Evolutionary conservation across 257 asterid genomes (phyloP).

Genomic region (Nicotiana otophora): DNA sequence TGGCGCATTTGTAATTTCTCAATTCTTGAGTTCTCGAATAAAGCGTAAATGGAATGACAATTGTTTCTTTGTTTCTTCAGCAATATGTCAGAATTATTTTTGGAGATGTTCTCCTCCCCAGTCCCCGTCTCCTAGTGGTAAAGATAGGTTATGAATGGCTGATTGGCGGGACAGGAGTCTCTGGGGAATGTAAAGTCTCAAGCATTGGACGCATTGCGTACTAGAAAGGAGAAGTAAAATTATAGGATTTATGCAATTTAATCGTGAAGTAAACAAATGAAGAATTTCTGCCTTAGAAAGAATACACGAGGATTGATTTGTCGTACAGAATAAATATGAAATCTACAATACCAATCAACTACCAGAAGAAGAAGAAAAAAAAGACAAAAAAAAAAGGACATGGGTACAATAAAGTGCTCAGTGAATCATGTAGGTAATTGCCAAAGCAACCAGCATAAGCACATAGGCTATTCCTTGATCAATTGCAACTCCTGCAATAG

Average conservation of each 20-base stretch:
- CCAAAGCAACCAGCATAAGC: conserved; percentile 14
- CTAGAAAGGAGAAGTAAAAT: not conserved
- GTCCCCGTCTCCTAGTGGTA: no score
- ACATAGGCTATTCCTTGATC: conserved; percentile 14
- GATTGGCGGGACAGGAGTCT: not conserved
- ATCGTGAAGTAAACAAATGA: not conserved
- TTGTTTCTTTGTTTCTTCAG: not conserved
- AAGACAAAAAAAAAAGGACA: no score
- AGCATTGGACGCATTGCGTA: not conserved
- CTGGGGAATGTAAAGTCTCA: not conserved
- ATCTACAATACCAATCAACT: no score
- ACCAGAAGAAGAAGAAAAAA: no score
- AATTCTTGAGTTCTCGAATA: not conserved
- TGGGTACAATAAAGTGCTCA: not conserved
- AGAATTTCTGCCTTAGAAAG: not conserved
- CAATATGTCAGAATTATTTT: no score
- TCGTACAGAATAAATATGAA: no score
- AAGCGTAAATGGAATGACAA: not conserved
- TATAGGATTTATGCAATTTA: not conserved
- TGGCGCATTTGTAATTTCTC: not conserved
- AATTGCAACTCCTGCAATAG: conserved; percentile 10
- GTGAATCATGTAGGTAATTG: conserved; percentile 11
- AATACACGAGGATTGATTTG: not conserved
- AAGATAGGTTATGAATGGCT: no score
- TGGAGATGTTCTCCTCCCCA: no score